Base-by-base conservation (phyloP, 805 yeast genomes). In the Starmerella ratchasimensis region DNA sequence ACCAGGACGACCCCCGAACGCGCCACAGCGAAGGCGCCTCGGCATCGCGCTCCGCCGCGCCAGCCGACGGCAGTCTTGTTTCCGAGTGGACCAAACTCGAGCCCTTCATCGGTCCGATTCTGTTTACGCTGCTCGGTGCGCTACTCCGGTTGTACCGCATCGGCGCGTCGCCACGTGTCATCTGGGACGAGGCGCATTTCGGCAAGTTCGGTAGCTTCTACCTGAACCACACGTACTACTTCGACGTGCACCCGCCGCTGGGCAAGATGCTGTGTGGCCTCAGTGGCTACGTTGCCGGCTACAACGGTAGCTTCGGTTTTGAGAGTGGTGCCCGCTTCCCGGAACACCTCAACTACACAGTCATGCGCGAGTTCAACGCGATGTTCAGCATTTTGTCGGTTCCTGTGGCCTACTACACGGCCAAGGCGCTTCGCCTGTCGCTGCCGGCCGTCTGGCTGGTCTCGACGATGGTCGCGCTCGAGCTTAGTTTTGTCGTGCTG, bases 181-280 rank as follows among this genome's bases (percentile, higher is more conserved):
- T 90, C 36, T 63, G 56, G 59, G 67, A 55, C 48, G 65, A 63
- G 49, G 67, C 64, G 27, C 68, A 63, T 43, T 88, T 63, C 43
- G 68, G 68, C 33, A 63, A 63, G 49, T 63, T 63, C 43, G 68
- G 68, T 17, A 51, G 57, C 17, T 60, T 56, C 60, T 88, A 88
- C 59, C 62, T 88, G 42, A 80, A 88, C 59, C 69, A 94, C 45
- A 79, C 94, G 0, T 90, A 81, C 59, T 90, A 83, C 59, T 90
- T 90, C 54, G 99, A 90, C 61, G 74, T 90, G 36, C 99, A 90
- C 61, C 99, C 99, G 8, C 99, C 99, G 17, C 82, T 90, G 59
- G 98, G 94, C 38, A 90, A 90, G 58, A 67, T 90, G 57, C 66
- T 86, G 48, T 82, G 88, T 60, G 97, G 97, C 0, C 68, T 76